Conservation (phyloP, 192 early-diverging fungal species). For the Coemansia sp. region DNA sequence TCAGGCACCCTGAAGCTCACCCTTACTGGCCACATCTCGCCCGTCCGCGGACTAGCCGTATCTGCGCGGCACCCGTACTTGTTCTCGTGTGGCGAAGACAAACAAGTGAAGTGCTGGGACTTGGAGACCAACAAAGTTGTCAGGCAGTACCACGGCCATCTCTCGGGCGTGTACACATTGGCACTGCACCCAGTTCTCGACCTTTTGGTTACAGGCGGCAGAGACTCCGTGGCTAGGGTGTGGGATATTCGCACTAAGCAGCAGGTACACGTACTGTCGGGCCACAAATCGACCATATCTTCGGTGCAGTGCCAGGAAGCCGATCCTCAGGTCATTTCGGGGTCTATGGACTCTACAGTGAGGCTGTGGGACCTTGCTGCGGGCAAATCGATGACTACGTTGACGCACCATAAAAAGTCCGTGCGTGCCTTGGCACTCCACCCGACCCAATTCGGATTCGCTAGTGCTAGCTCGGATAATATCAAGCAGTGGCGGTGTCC, state of each 20-base stretch:
- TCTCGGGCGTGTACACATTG: constrained; percentile 90
- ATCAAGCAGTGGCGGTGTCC: constrained; percentile 99
- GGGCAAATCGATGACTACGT: constrained; percentile 87
- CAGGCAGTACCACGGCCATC: constrained; percentile 97
- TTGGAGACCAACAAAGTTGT: constrained; percentile 99
- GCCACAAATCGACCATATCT: constrained; percentile 84
- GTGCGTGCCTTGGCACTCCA: constrained; percentile 91
- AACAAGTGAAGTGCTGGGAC: constrained; percentile 99
- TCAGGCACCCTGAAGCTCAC: constrained; percentile 94
- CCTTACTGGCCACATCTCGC: constrained; percentile 94
- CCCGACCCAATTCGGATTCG: constrained; percentile 93
- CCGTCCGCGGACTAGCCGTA: constrained; percentile 91
- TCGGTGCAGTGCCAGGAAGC: constrained; percentile 90
- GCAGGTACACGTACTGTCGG: constrained; percentile 82
- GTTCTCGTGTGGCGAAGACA: constrained; percentile 97
- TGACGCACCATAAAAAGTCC: constrained; percentile 98
- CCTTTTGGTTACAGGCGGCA: constrained; percentile 88
- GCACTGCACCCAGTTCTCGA: constrained; percentile 93
- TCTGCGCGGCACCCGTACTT: constrained; percentile 95
- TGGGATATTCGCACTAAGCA: constrained; percentile 99
- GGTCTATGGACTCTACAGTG: constrained; percentile 90
- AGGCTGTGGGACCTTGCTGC: constrained; percentile 96
- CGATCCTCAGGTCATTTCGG: constrained; percentile 95
- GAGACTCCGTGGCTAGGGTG: constrained; percentile 92
- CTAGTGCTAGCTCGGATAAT: constrained; percentile 81